Base-by-base conservation (phyloP, 2,329 filamentous ascomycete species). In the Aspergillus sp. region DNA sequence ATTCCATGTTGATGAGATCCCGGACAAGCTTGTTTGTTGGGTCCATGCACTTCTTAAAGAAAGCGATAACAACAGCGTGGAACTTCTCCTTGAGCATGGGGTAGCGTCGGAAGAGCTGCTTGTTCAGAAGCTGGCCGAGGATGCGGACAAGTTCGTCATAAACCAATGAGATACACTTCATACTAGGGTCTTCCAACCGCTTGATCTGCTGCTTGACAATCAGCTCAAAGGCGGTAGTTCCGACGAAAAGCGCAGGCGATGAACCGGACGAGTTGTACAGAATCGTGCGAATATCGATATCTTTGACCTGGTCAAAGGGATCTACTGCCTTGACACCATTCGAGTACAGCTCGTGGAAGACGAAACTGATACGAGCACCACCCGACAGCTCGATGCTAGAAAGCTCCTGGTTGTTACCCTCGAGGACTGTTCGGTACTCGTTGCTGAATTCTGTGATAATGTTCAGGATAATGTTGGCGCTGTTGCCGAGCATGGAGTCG, bases 131-230 rank as follows among this genome's bases (percentile, higher is more conserved):
- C 77, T 97, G 93, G 30, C 90, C 89, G 60, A 99, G 86, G 71
- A 99, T 99, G 65, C 95, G 92, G 66, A 99, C 94, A 72, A 99
- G 81, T 82, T 99, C 95, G 75, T 99, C 95, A 74, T 97, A 99
- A 45, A 99, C 94, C 57, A 99, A 84, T 56, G 93, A 96, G 45
- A 97, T 94, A 84, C 95, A 99, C 84, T 97, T 99, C 78, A 97
- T 81, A 77, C 93, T 97, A 45, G 95, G 96, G 64, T 99, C 95
- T 79, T 99, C 95, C 56, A 99, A 80, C 60, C 95, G 88, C 85
- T 92, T 96, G 80, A 99, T 99, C 78, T 99, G 93, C 77, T 97
- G 92, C 85, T 98, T 99, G 69, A 98, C 94, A 70, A 99, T 97
- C 68, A 97, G 84, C 79, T 99, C 95, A 72, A 99, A 99, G n/a